Conservation (phyloP, 345 rosid genomes). For the Arabidopsis thaliana region DNA sequence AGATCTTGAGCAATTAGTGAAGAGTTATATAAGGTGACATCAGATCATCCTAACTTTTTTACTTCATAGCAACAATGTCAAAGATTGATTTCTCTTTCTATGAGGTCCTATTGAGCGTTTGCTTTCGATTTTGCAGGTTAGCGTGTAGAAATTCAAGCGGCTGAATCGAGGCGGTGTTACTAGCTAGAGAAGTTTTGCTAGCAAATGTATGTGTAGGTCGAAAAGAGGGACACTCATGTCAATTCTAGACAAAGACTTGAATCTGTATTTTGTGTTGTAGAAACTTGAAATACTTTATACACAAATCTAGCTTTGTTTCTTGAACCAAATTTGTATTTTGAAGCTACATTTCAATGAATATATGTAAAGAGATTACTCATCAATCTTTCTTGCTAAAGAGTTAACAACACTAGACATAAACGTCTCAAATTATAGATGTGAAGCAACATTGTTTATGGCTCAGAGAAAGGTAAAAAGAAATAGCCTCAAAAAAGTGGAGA, state of each 20-base stretch:
- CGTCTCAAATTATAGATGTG: not conserved
- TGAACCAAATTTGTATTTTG: not conserved
- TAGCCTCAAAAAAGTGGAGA: slow-evolving; percentile 17
- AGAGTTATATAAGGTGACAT: slow-evolving; percentile 28
- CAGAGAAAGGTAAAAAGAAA: not conserved
- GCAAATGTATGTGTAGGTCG: slow-evolving; percentile 3
- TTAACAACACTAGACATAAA: not conserved
- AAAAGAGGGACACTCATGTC: not conserved
- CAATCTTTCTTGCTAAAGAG: not conserved
- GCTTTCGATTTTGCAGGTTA: slow-evolving; percentile 22
- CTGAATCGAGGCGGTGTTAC: not conserved
- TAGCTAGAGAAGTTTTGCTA: slow-evolving; percentile 14
- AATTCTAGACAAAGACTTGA: not conserved
- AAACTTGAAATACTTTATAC: not conserved
- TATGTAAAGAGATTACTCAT: not conserved
- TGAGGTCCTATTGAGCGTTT: slow-evolving; percentile 11
- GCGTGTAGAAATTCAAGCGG: not conserved
- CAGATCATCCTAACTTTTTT: slow-evolving; percentile 1
- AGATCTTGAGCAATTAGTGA: slow-evolving; percentile 12
- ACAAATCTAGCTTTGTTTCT: not conserved
- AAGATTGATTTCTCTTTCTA: not conserved
- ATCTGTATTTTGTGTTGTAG: not conserved
- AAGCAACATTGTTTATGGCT: slow-evolving; percentile 31
- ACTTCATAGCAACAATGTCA: not conserved
- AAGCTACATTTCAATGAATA: not conserved